Evolutionary conservation across 352 stramenopile species (phyloP).

Genomic region (Pythium periplocum): DNA sequence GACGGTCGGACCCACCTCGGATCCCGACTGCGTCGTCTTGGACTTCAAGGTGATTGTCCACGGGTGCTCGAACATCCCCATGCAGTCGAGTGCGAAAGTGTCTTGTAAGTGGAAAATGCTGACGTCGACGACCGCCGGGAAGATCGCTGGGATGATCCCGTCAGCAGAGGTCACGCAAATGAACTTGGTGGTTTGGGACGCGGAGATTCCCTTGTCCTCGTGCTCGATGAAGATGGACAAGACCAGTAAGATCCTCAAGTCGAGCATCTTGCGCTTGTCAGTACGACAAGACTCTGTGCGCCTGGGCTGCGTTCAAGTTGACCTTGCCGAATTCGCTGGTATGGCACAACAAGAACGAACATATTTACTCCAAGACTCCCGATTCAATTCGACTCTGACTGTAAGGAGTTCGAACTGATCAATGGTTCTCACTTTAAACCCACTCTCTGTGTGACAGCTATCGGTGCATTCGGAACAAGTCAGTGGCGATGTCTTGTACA

Average conservation of each 20-base stretch:
- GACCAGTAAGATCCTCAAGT: conserved; percentile 21
- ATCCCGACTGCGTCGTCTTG: conserved; percentile 14
- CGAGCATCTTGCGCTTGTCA: conserved; percentile 22
- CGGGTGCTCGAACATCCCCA: conserved; percentile 31
- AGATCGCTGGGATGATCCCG: conserved; percentile 5
- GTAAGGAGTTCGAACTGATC: conserved; percentile 7
- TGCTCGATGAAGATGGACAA: conserved; percentile 22
- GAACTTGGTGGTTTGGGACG: conserved; percentile 25
- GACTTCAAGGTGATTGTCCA: conserved; percentile 25
- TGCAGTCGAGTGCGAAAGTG: conserved; percentile 19
- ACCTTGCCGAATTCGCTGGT: conserved; percentile 30
- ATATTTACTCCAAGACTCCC: conserved; percentile 30
- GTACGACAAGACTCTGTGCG: conserved; percentile 26
- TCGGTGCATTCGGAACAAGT: conserved; percentile 24
- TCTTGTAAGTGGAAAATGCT: conserved; percentile 34
- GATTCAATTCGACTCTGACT: conserved; percentile 31
- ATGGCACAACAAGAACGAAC: conserved; percentile 12
- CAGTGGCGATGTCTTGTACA: conserved; percentile 30
- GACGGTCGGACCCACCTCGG: background rate
- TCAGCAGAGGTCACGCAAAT: conserved; percentile 16
- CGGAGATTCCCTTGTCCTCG: conserved; percentile 13
- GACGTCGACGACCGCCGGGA: background rate
- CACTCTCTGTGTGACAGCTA: conserved; percentile 11
- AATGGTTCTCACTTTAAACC: too few relatives aligned
- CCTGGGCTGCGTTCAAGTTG: conserved; percentile 24